Evolutionary conservation across 1,139 yeast species (phyloP), one percentile per base, ranked within the genome.

Genomic region (Kodamaea sp.): DNA sequence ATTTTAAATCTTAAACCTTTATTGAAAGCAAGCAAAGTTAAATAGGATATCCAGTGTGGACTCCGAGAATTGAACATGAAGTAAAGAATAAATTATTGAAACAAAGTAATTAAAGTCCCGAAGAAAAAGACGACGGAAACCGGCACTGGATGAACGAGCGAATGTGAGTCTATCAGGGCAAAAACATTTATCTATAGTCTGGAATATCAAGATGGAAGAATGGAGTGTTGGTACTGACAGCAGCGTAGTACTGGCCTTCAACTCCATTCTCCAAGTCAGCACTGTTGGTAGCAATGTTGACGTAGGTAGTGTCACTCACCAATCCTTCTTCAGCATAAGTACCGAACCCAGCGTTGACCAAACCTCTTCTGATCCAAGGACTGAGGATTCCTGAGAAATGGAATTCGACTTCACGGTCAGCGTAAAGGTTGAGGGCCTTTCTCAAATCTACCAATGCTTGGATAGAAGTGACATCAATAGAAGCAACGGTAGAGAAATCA

Each of bases 201-300:
- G 96, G 96, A 50, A 89, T 80, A 34, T 88, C 95, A 39, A 87
- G 68, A 61, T 88, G 96, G 76, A 89, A 86, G 59, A 79, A 86
- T 26, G 96, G 95, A 23, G 88, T 78, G 53, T 81, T 74, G 2
- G 95, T 85, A 34, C 82, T 79, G 11, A 79, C 69, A 2, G 88
- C 77, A 15, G 90, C 80, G 34, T 63, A 65, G 46, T 70, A 71
- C 21, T 57, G 62, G 7, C 61, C 61, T 28, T 57, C 55, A 10
- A 47, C 48, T 20, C 61, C 67, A 22, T 41, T 29, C 41, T 66
- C 73, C 37, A 63, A 46, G 37, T 70, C 75, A 21, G 46, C 39
- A 14, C 44, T 44, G 12, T 53, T 56, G 19, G 66, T 50, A 10
- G 54, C 73, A 41, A 70, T 60, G 44, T 70, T 67, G 28, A 70